Evolutionary conservation across 2,329 filamentous ascomycete genomes (phyloP), one percentile per base, ranked within the genome.

Genomic region (Botrytis porri): DNA sequence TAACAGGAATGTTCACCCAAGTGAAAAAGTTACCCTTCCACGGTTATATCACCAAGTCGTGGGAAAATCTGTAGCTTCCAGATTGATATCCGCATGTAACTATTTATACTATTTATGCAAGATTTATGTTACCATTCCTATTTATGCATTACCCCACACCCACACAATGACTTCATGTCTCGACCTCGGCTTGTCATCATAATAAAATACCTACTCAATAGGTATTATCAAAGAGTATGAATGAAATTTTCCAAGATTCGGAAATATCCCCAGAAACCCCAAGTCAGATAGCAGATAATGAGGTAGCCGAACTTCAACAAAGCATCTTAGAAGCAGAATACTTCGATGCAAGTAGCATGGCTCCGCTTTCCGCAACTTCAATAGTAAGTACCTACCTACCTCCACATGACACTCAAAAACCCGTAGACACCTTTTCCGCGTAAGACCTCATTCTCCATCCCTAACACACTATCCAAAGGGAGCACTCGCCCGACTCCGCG

Each of bases 401-500:
- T 12, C 39, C 51, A 60, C 39, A 45, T 25, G 37, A 37, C 14
- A 35, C 5, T n/a, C 39, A 22, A 32, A 18, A 29, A 16, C 18
- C 7, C 6, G 43, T 25, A 69, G 45, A 57, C 41, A 8, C 39
- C n/a, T 29, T 32, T n/a, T 22, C 25, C 22, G 51, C 54, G 29
- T 48, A 32, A n/a, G 39, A 43, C n/a, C 37, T 14, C 32, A 14
- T 9, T 16, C 12, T 32, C 45, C 29, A 18, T n/a, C 12, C 57
- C 22, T 70, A 25, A 71, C 43, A 41, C 29, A 25, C 9, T 10
- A 8, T 57, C n/a, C 2, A 14, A n/a, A 81, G 80, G 79, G 77
- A 63, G 81, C 81, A 48, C 77, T 92, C 76, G 86, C 87, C 72
- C 86, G 89, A 74, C 84, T 92, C 72, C 86, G 88, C 70, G 85